Percentiles rank a stretch among this genome's conserved stretches.
phyloP scores from a whole-genome alignment of 1,284 basidiomycete species.

The Cystobasidiaceae sp. region DNA sequence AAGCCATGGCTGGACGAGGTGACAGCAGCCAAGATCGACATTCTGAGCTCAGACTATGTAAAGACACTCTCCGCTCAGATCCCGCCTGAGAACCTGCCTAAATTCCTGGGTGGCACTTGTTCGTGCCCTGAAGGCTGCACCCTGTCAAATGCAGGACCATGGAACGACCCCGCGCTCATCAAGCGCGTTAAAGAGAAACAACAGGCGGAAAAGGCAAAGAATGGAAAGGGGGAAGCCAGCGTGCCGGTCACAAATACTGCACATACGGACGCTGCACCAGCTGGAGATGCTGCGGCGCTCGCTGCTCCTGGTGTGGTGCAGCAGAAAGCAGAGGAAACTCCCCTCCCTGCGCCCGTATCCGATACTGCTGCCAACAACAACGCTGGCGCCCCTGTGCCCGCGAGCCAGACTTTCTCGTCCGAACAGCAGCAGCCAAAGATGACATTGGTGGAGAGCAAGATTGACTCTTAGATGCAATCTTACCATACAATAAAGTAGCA shows the following conservation, averaged over 20 bases:
- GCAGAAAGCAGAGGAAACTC: too few species aligned
- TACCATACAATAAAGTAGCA: not conserved
- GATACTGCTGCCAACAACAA: not conserved
- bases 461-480: not conserved
- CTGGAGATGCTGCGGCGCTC: not conserved
- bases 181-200: conserved; percentile 12
- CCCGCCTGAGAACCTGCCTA: conserved; percentile 72
- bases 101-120: conserved; percentile 78
- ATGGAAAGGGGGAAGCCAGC: not conserved
- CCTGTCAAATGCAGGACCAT: conserved; percentile 85
- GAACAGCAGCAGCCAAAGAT: conserved; percentile 6
- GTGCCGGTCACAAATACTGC: not conserved
- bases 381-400: not conserved
- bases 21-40: conserved; percentile 81
- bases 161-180: conserved; percentile 56
- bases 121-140: conserved; percentile 75
- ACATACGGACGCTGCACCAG: not conserved
- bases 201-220: not conserved
- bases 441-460: conserved; percentile 22
- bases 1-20: conserved; percentile 94
- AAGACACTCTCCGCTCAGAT: conserved; percentile 72
- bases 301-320: not conserved
- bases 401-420: not conserved
- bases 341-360: conserved; percentile 1
- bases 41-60: conserved; percentile 57